phyloP scores from a whole-genome alignment of 2,329 filamentous ascomycete genomes.

The Venturia nashicola region DNA sequence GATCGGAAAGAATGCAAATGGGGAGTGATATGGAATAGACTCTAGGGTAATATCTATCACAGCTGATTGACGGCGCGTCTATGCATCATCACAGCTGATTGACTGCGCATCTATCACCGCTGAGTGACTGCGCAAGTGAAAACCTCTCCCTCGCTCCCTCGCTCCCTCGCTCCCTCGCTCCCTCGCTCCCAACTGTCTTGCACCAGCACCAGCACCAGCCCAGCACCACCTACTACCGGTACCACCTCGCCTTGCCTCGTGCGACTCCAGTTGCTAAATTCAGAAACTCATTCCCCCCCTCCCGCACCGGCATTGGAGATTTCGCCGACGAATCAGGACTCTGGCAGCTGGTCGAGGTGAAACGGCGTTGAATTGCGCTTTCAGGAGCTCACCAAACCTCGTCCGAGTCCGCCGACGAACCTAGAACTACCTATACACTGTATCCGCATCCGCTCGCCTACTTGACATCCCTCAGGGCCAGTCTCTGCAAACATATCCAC shows the following conservation, averaged over 20 bases:
- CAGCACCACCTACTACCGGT: neutral
- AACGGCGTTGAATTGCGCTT: neutral
- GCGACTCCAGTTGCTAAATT: neutral
- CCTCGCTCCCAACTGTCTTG: neutral
- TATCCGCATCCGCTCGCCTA: neutral
- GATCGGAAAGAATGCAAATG: neutral
- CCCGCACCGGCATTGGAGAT: neutral
- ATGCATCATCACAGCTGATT: neutral
- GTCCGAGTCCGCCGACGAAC: neutral
- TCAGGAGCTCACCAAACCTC: constrained; percentile 1
- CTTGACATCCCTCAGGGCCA: neutral
- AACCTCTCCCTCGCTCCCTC: neutral
- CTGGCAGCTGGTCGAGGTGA: neutral
- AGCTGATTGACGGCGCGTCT: neutral
- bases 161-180: neutral
- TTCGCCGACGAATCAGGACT: neutral
- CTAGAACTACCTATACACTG: neutral
- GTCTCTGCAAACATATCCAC: neutral
- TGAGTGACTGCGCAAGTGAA: too few relatives aligned
- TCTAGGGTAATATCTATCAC: too few relatives aligned
- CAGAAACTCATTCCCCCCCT: neutral
- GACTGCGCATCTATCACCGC: too few relatives aligned
- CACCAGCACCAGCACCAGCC: too few relatives aligned
- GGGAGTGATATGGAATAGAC: too few relatives aligned
- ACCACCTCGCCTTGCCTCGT: neutral